Percentiles rank a stretch among this genome's conserved stretches.
Conservation (phyloP, 768 basidiomycete genomes). For the Pholiota molesta region DNA sequence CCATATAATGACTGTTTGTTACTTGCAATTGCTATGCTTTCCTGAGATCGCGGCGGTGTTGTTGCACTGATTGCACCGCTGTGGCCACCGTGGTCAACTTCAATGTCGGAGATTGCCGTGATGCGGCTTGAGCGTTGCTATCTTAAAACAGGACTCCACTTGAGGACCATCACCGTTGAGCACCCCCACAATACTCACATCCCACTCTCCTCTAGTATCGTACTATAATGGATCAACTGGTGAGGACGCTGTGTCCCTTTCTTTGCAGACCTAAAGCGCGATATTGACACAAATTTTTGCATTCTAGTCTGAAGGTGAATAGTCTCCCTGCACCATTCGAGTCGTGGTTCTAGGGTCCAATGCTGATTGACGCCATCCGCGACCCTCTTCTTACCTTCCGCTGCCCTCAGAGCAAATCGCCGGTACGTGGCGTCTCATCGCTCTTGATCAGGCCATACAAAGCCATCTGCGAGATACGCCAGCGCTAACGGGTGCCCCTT, state of each 20-base stretch:
- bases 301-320: constrained; percentile 9
- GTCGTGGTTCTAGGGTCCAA: constrained; percentile 1
- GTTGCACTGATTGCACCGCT: neutral
- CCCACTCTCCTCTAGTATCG: neutral
- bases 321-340: neutral
- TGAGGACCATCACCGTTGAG: neutral
- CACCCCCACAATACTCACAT: neutral
- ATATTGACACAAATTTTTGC: neutral
- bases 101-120: constrained; percentile 5
- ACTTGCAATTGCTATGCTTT: neutral
- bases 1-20: neutral
- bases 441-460: neutral
- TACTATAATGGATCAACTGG: constrained; percentile 10
- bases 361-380: constrained; percentile 5
- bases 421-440: constrained; percentile 50
- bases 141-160: constrained; percentile 1
- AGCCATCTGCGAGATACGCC: neutral
- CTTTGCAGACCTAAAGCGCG: neutral
- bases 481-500: constrained; percentile 8
- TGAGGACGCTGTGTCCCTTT: neutral
- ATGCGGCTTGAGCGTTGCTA: neutral
- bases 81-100: neutral
- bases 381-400: neutral
- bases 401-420: constrained; percentile 78
- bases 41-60: neutral